Evolutionary conservation across 129 eudicot genomes (phyloP).

Genomic region (Pseudognaphalium luteoalbum): DNA sequence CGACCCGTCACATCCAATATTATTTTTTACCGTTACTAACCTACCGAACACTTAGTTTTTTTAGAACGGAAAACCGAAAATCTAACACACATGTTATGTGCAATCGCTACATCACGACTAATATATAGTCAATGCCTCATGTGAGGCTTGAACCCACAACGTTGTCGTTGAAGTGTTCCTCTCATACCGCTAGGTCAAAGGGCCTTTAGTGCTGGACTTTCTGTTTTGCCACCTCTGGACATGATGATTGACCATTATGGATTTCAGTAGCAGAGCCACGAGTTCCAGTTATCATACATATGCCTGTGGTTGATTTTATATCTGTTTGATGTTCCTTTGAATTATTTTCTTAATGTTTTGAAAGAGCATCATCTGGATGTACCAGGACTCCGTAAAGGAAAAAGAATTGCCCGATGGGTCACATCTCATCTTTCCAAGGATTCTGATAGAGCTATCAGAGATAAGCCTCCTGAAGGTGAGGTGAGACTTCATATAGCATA

Average conservation of each 20-base stretch:
- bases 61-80: too few species aligned
- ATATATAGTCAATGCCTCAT: too few species aligned
- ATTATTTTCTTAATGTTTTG: not conserved
- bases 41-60: too few species aligned
- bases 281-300: constrained; percentile 2
- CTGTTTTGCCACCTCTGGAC: too few species aligned
- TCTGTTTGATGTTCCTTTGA: constrained; percentile 11
- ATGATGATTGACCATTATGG: constrained; percentile 5
- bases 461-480: constrained; percentile 43
- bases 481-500: constrained; percentile 43
- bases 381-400: constrained; percentile 69
- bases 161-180: too few species aligned
- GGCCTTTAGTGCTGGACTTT: too few species aligned
- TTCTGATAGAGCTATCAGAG: constrained; percentile 45
- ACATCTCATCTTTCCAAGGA: constrained; percentile 62
- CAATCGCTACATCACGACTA: too few species aligned
- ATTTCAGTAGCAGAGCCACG: constrained; percentile 8
- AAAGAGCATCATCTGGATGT: constrained; percentile 29
- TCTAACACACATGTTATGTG: too few species aligned
- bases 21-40: not conserved
- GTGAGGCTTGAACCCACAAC: too few species aligned
- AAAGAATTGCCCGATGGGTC: constrained; percentile 70
- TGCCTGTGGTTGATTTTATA: not conserved
- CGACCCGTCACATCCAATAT: not conserved
- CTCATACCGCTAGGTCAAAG: too few species aligned